Percentiles rank a stretch among this genome's conserved stretches.
Conservation (phyloP, 805 yeast species). For the Ascoidea tarda region DNA sequence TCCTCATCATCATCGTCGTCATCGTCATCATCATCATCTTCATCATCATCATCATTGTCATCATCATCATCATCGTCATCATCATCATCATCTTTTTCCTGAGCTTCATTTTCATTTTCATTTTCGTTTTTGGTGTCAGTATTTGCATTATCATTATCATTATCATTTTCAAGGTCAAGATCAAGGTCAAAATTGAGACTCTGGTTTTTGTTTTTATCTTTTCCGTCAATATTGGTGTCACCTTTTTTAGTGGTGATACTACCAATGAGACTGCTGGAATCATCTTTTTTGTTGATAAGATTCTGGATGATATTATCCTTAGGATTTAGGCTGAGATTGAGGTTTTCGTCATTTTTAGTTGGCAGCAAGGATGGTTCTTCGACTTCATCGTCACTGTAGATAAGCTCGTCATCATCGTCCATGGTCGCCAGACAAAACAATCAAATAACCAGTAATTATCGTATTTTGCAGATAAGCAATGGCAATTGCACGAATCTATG, state of each 20-base stretch:
- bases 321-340: background rate
- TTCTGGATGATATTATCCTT: background rate
- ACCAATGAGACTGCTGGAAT: too few relatives aligned
- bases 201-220: too few relatives aligned
- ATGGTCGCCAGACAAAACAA: too few relatives aligned
- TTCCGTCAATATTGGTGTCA: too few relatives aligned
- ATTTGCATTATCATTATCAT: background rate
- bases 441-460: too few relatives aligned
- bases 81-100: background rate
- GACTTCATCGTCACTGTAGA: background rate
- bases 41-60: slow-evolving; percentile 13
- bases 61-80: background rate
- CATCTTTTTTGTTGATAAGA: background rate
- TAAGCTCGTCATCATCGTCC: background rate
- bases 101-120: background rate
- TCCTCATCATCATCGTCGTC: slow-evolving; percentile 16
- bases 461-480: too few relatives aligned
- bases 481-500: too few relatives aligned
- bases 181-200: background rate
- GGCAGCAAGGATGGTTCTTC: background rate
- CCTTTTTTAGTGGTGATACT: too few relatives aligned
- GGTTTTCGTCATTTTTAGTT: background rate
- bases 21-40: slow-evolving; percentile 20
- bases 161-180: background rate
- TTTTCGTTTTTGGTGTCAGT: background rate